Conservation (phyloP, 2,329 filamentous ascomycete genomes). For the Exophiala phaeomuriformis region DNA sequence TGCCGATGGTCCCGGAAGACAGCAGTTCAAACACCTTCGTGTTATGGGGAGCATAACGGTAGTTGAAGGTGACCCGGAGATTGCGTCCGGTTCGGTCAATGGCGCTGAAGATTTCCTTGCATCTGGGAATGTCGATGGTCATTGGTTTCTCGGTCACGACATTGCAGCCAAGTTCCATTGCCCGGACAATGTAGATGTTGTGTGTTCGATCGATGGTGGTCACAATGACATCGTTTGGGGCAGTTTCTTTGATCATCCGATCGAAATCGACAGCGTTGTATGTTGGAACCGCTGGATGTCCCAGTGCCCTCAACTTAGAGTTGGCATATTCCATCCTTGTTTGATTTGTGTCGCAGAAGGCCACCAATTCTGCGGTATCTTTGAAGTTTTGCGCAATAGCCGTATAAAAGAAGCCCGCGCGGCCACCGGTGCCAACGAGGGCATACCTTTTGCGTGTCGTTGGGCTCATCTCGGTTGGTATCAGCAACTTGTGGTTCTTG, state of each 20-base stretch:
- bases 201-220: constrained; percentile 54
- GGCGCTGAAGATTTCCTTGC: constrained; percentile 49
- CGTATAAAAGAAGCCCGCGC: constrained; percentile 55
- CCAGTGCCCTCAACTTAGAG: constrained; percentile 41
- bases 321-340: constrained; percentile 54
- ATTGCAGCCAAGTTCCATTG: constrained; percentile 53
- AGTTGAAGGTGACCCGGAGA: constrained; percentile 57
- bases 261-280: constrained; percentile 52
- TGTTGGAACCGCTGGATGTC: constrained; percentile 46
- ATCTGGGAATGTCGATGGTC: constrained; percentile 54
- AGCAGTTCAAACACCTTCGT: constrained; percentile 53
- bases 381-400: constrained; percentile 50
- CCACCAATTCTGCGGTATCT: constrained; percentile 47
- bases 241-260: constrained; percentile 48
- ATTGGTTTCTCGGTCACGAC: constrained; percentile 60
- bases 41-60: constrained; percentile 59
- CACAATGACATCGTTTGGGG: constrained; percentile 55
- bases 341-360: constrained; percentile 54
- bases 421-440: constrained; percentile 53
- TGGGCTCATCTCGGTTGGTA: background rate
- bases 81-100: constrained; percentile 45
- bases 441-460: constrained; percentile 37
- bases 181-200: constrained; percentile 53
- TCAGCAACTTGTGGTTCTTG: no score
- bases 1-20: constrained; percentile 49